phyloP scores from a whole-genome alignment of 2,329 filamentous ascomycete genomes.

The Chaetomiaceae sp. region DNA sequence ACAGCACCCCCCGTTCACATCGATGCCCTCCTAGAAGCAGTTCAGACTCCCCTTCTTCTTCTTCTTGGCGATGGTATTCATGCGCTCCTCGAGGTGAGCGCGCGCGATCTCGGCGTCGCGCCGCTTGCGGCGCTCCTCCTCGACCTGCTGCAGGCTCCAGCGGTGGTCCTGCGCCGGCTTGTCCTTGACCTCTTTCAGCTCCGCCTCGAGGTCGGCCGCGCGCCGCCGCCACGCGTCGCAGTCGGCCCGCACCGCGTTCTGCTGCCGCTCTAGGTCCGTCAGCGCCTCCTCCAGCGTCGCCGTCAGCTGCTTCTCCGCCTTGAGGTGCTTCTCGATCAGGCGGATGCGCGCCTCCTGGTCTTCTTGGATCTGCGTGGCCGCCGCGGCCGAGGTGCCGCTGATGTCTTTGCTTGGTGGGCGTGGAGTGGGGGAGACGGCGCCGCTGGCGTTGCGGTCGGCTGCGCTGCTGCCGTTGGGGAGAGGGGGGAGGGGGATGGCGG shows the following conservation, averaged over 20 bases:
- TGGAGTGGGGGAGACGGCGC: slow-evolving; percentile 48
- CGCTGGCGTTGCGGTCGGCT: slow-evolving; percentile 26
- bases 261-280: slow-evolving; percentile 85
- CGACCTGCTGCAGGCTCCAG: slow-evolving; percentile 79
- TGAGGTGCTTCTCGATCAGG: slow-evolving; percentile 93
- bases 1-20: no score
- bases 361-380: slow-evolving; percentile 68
- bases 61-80: slow-evolving; percentile 83
- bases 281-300: slow-evolving; percentile 92
- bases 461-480: slow-evolving; percentile 58
- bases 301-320: slow-evolving; percentile 93
- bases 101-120: slow-evolving; percentile 83
- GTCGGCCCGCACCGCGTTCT: slow-evolving; percentile 85
- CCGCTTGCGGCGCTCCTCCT: slow-evolving; percentile 92
- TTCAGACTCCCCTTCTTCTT: slow-evolving; percentile 94
- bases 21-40: slow-evolving; percentile 82
- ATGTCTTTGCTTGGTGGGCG: slow-evolving; percentile 80
- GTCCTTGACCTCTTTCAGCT: slow-evolving; percentile 61
- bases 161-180: slow-evolving; percentile 49
- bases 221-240: slow-evolving; percentile 88
- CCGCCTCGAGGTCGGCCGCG: slow-evolving; percentile 65
- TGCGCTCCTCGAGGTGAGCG: slow-evolving; percentile 86
- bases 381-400: slow-evolving; percentile 24
- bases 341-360: slow-evolving; percentile 93
- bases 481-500: slow-evolving; percentile 91